These are phyloP conservation scores for Phylloporus scabripes DNA, from an alignment of 768 basidiomycete species.

Conservation along the genomic window DNA sequence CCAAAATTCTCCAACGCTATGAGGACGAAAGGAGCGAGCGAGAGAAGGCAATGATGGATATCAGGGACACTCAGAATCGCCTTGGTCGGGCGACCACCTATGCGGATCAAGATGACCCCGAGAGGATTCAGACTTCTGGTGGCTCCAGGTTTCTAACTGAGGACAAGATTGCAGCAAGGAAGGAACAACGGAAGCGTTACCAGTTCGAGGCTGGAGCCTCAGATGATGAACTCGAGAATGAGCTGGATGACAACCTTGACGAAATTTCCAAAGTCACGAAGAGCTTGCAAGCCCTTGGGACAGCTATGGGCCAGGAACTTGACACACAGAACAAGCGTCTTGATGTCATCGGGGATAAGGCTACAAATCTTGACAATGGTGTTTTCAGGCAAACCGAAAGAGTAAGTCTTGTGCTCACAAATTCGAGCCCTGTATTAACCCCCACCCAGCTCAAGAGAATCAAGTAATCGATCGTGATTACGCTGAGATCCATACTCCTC, in stretches of 20 bases:
- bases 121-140: conserved; percentile 25
- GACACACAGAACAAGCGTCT: conserved; percentile 81
- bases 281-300: conserved; percentile 71
- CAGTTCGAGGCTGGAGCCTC: conserved; percentile 89
- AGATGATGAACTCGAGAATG: conserved; percentile 93
- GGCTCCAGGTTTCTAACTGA: conserved; percentile 34
- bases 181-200: conserved; percentile 74
- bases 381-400: conserved; percentile 80
- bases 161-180: conserved; percentile 49
- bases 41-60: conserved; percentile 80
- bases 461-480: conserved; percentile 33
- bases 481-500: neutral
- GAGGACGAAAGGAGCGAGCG: conserved; percentile 81
- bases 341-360: conserved; percentile 71
- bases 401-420: conserved; percentile 40
- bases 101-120: conserved; percentile 47
- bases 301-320: conserved; percentile 83
- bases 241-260: conserved; percentile 86
- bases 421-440: conserved; percentile 7
- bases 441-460: conserved; percentile 52
- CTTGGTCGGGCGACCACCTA: conserved; percentile 70
- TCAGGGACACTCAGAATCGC: conserved; percentile 82
- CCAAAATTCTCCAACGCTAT: conserved; percentile 77
- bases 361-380: conserved; percentile 64
- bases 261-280: conserved; percentile 77